These are phyloP conservation scores for Coemansia sp. DNA, from an alignment of 192 early-diverging fungal species.

Conservation along the genomic window DNA sequence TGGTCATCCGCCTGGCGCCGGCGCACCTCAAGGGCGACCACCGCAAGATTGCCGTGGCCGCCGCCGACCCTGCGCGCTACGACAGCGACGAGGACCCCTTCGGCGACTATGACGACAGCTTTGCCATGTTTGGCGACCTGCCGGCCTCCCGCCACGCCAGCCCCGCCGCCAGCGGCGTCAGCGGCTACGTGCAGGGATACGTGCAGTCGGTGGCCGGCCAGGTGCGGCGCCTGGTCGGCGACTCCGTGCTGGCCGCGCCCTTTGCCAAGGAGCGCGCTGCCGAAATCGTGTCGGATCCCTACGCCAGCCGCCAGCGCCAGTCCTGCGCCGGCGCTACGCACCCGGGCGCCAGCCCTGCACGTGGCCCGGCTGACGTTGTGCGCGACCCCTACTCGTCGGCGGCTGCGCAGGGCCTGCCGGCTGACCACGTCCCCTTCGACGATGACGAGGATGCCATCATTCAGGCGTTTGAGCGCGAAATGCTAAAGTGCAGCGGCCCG, in stretches of 20 bases:
- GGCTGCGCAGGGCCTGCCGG: neutral
- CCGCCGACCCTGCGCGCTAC: slow-evolving; percentile 4
- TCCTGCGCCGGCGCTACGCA: neutral
- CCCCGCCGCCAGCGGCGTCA: slow-evolving; percentile 10
- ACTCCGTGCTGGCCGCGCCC: slow-evolving; percentile 26
- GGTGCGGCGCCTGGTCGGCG: slow-evolving; percentile 41
- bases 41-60: slow-evolving; percentile 25
- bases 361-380: slow-evolving; percentile 18
- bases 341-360: neutral
- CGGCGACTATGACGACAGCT: slow-evolving; percentile 14
- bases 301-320: slow-evolving; percentile 15
- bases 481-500: slow-evolving; percentile 30
- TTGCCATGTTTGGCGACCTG: slow-evolving; percentile 10
- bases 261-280: slow-evolving; percentile 13
- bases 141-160: neutral
- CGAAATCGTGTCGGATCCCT: slow-evolving; percentile 35
- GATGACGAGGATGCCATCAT: slow-evolving; percentile 51
- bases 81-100: slow-evolving; percentile 31
- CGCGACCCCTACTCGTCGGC: slow-evolving; percentile 38
- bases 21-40: slow-evolving; percentile 49
- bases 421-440: slow-evolving; percentile 44
- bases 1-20: slow-evolving; percentile 48
- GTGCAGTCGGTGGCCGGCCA: slow-evolving; percentile 49
- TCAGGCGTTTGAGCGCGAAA: slow-evolving; percentile 53
- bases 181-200: slow-evolving; percentile 38